Base-by-base conservation (phyloP, 257 asterid genomes). In the Pogostemon cablin region DNA sequence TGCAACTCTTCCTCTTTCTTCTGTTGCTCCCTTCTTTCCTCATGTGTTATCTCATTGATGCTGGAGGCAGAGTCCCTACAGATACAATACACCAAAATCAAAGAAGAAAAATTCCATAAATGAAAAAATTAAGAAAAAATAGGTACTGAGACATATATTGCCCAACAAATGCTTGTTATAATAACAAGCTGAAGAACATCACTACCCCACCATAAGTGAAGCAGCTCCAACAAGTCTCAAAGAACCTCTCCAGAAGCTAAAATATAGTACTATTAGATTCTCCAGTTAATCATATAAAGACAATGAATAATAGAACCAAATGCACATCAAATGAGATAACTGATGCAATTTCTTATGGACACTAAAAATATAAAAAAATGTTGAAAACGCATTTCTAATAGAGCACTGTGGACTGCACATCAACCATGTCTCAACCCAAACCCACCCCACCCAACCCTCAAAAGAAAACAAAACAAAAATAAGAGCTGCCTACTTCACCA, bases 1-100 rank as follows among this genome's bases (percentile, higher is more conserved):
- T 95, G 95, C 78, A 91, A 78, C 17, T 85, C 93, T 84, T 95
- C 98, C 81, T 95, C 99, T 72, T 72, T 89, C 86, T 85, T 84
- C 86, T 85, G 96, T 50, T 82, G 89, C 83, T 83, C 80, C 80
- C 75, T 84, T 71, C 82, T 80, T 78, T 88, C 89, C 68, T 83
- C 95, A 17, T 72, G 77, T 62, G 95, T 78, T 83, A 85, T 69
- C 71, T 86, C 89, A 78, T 76, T 77, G 3, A 77, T 20, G 71
- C 85, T 71, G 38, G 95, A 80, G 73, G 86, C 77, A 35, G 90
- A 67, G 75, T 91, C 99, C 86, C 98, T 95, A 74, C 71, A 69
- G 20, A 74, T 63, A 34, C 2, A 56, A 50, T 53, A 6, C 59
- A 54, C 40, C 44, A 56, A 11, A 49, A 42, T 15, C n/a, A 40